phyloP scores from a whole-genome alignment of 305 asterid genomes.

The Fraxinus dipetala region DNA sequence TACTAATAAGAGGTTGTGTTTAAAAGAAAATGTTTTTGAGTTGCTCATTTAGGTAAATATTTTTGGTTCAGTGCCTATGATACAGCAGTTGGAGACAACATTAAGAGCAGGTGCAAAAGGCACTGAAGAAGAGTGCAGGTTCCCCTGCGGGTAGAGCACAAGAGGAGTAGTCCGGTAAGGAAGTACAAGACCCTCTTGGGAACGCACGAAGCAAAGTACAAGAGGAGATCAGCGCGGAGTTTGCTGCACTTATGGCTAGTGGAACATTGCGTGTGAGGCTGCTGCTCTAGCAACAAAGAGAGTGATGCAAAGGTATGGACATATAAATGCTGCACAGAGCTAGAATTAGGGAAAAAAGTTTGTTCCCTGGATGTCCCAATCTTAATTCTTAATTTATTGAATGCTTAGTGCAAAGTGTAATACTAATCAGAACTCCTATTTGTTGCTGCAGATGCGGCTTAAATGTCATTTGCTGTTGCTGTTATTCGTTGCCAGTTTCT shows the following conservation, averaged over 20 bases:
- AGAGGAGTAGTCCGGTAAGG: slow-evolving; percentile 27
- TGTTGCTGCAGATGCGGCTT: too few relatives aligned
- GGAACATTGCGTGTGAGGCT: slow-evolving; percentile 87
- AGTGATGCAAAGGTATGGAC: slow-evolving; percentile 74
- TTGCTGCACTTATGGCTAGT: slow-evolving; percentile 81
- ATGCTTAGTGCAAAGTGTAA: too few relatives aligned
- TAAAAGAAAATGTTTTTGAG: neutral
- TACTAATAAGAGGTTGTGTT: neutral
- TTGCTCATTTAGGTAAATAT: neutral
- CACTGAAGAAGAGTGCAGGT: neutral
- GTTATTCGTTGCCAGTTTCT: too few relatives aligned
- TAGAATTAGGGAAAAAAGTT: slow-evolving; percentile 23
- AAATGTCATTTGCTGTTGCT: too few relatives aligned
- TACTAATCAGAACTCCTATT: too few relatives aligned
- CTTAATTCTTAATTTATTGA: neutral
- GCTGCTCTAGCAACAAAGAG: slow-evolving; percentile 83
- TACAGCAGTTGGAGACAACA: slow-evolving; percentile 77
- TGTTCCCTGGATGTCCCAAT: neutral
- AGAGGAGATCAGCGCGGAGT: slow-evolving; percentile 75
- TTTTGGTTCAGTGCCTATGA: slow-evolving; percentile 80
- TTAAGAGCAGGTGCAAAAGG: slow-evolving; percentile 61
- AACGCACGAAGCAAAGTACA: slow-evolving; percentile 70
- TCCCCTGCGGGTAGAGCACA: slow-evolving; percentile 12
- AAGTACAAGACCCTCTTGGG: slow-evolving; percentile 42
- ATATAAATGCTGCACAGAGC: slow-evolving; percentile 47